These are phyloP conservation scores for Uronychia binucleata DNA, from an alignment of 73 alveolate species.

Conservation along the genomic window DNA sequence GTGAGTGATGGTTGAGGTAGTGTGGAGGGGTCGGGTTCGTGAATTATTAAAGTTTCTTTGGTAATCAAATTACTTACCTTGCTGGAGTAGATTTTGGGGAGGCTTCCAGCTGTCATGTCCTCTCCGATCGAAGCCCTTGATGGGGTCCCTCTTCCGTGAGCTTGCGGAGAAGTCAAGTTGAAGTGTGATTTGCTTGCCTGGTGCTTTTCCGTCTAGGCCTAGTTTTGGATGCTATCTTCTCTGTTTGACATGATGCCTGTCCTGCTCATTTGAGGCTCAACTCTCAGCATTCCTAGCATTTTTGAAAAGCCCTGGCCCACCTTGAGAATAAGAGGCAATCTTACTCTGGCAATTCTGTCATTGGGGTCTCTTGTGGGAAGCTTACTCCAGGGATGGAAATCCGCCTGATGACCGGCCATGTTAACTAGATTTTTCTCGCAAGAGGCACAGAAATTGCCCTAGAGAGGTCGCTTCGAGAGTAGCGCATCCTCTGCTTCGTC, in stretches of 20 bases:
- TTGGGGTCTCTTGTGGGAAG: constrained; percentile 88
- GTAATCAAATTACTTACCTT: background rate
- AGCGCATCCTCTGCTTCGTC: constrained; percentile 79
- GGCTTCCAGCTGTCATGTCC: background rate
- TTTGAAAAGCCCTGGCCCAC: constrained; percentile 46
- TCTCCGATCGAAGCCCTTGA: background rate
- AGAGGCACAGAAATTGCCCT: constrained; percentile 85
- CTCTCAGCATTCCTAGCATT: constrained; percentile 14
- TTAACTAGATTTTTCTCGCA: constrained; percentile 85
- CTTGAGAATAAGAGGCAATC: no score
- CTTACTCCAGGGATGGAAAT: constrained; percentile 78
- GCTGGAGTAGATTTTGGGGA: background rate
- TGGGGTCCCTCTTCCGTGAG: background rate
- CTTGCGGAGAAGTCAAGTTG: background rate
- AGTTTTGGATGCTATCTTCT: background rate
- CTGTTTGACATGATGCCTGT: background rate
- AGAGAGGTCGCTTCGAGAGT: constrained; percentile 82
- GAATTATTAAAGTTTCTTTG: background rate
- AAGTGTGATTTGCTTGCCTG: background rate
- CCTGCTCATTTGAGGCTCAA: background rate
- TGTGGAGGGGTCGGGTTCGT: no score
- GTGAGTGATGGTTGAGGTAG: no score
- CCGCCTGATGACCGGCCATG: constrained; percentile 70
- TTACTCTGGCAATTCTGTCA: constrained; percentile 69
- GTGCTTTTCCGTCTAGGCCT: background rate